Percentiles rank a stretch among this genome's conserved stretches.
Conservation (phyloP, 2,329 filamentous ascomycete species). For the Ophiognomonia clavigignenti-juglandacearum region DNA sequence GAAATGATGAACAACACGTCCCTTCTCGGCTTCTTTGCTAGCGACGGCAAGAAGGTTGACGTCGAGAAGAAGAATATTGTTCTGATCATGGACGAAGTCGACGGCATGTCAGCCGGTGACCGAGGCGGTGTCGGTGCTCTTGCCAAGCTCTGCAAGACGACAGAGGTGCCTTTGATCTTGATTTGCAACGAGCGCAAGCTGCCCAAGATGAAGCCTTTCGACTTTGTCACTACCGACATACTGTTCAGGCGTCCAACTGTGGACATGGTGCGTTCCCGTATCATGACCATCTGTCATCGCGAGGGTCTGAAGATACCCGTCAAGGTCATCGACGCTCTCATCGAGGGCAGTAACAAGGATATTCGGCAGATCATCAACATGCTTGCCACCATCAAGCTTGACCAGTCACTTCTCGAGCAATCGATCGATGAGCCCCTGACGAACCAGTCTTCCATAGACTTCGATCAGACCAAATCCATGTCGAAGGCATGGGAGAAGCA, state of each 20-base stretch:
- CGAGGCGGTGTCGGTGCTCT: conserved; percentile 92
- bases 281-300: conserved; percentile 91
- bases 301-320: conserved; percentile 83
- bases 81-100: conserved; percentile 97
- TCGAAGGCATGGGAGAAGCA: conserved; percentile 98
- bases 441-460: conserved; percentile 60
- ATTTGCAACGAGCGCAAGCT: conserved; percentile 94
- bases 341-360: conserved; percentile 92
- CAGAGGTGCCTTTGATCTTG: conserved; percentile 87
- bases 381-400: conserved; percentile 89
- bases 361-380: conserved; percentile 99
- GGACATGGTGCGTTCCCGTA: conserved; percentile 83
- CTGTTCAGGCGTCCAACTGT: conserved; percentile 85
- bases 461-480: conserved; percentile 85
- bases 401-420: conserved; percentile 44
- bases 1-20: conserved; percentile 94
- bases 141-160: conserved; percentile 92
- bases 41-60: conserved; percentile 76
- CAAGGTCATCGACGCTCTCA: conserved; percentile 83
- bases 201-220: conserved; percentile 98
- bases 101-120: conserved; percentile 97
- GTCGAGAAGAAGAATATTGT: conserved; percentile 85
- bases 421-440: too few species aligned
- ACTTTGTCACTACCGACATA: conserved; percentile 77
- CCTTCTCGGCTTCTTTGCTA: conserved; percentile 83